Evolutionary conservation across 805 yeast genomes (phyloP).

Genomic region (Lipomyces sp.): DNA sequence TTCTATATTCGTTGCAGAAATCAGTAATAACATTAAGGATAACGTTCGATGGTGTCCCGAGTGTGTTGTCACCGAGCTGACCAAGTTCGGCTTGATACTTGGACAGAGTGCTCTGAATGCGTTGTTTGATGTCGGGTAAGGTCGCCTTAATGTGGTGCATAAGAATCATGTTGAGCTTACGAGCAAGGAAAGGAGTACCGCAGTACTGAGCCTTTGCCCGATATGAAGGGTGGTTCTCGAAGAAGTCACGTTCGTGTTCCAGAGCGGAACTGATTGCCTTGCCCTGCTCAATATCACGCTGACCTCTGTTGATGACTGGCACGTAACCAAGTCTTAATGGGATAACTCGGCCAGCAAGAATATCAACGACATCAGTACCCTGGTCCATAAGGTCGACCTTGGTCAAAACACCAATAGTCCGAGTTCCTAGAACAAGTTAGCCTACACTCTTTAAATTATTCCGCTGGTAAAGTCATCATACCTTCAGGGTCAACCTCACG

Average conservation of each 20-base stretch:
- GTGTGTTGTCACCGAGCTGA: constrained; percentile 67
- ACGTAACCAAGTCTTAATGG: constrained; percentile 95
- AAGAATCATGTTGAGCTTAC: constrained; percentile 84
- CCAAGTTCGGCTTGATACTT: constrained; percentile 81
- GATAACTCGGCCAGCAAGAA: constrained; percentile 91
- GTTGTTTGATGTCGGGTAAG: constrained; percentile 89
- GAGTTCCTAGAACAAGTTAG: constrained; percentile 40
- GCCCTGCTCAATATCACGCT: constrained; percentile 86
- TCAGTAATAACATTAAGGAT: constrained; percentile 90
- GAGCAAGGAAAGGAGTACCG: constrained; percentile 97
- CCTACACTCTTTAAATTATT: neutral
- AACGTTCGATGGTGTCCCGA: constrained; percentile 84
- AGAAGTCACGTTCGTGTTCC: constrained; percentile 75
- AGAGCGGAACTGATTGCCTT: constrained; percentile 89
- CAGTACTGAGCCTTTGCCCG: constrained; percentile 92
- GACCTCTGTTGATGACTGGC: constrained; percentile 97
- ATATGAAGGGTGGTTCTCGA: constrained; percentile 89
- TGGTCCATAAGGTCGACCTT: constrained; percentile 97
- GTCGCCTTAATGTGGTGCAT: constrained; percentile 87
- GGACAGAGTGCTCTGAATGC: constrained; percentile 81
- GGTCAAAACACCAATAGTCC: constrained; percentile 96
- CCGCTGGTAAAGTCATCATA: neutral
- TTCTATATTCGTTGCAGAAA: constrained; percentile 87
- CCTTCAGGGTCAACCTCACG: constrained; percentile 99
- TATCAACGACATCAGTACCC: constrained; percentile 96